Evolutionary conservation across 2,329 filamentous ascomycete genomes (phyloP).

Genomic region (Colletotrichum sublineola): DNA sequence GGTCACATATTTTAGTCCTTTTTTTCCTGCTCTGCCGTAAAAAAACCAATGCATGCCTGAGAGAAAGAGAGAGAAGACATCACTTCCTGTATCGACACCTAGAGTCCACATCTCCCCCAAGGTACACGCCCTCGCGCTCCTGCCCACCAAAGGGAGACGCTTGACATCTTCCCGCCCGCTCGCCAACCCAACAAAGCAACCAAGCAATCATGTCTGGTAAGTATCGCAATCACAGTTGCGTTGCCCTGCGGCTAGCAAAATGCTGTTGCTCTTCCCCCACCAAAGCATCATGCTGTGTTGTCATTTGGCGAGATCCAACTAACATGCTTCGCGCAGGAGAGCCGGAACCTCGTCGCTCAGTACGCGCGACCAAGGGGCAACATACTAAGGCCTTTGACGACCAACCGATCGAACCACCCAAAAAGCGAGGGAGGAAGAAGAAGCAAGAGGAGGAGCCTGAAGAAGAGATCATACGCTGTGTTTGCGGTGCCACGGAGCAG

Average conservation of each 20-base stretch:
- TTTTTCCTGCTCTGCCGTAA: slow-evolving; percentile 35
- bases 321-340: slow-evolving; percentile 54
- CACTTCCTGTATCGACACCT: slow-evolving; percentile 22
- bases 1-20: slow-evolving; percentile 42
- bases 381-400: slow-evolving; percentile 91
- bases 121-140: slow-evolving; percentile 18
- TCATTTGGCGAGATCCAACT: slow-evolving; percentile 14
- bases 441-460: slow-evolving; percentile 71
- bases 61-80: slow-evolving; percentile 27
- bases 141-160: slow-evolving; percentile 33
- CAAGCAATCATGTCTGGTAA: slow-evolving; percentile 41
- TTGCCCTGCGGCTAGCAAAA: slow-evolving; percentile 22
- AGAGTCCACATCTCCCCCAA: slow-evolving; percentile 13
- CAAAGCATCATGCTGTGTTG: background rate
- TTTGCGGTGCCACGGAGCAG: slow-evolving; percentile 89
- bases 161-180: slow-evolving; percentile 5
- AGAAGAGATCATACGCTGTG: slow-evolving; percentile 88
- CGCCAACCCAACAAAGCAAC: slow-evolving; percentile 7
- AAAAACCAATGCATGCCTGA: slow-evolving; percentile 40
- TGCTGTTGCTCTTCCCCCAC: background rate
- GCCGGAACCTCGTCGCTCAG: slow-evolving; percentile 89
- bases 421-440: slow-evolving; percentile 69
- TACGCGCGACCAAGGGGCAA: slow-evolving; percentile 96
- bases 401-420: slow-evolving; percentile 65
- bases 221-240: slow-evolving; percentile 28